Percentiles rank a stretch among this genome's conserved stretches.
Conservation (phyloP, 495 filamentous ascomycete genomes). For the Podospora pseudocomata region DNA sequence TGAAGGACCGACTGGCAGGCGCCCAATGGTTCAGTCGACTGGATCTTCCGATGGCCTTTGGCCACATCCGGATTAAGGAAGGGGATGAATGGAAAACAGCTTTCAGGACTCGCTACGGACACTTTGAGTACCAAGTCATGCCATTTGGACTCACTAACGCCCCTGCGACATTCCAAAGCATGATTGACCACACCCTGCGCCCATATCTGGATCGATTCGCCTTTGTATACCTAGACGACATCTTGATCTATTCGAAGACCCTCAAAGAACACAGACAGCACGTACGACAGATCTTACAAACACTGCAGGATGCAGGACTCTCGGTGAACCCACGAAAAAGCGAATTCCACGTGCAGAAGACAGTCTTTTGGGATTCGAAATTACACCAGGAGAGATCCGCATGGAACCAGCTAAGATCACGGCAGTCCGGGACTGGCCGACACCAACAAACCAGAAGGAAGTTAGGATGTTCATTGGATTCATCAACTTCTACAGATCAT, state of each 20-base stretch:
- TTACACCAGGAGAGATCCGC: background rate
- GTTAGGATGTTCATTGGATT: background rate
- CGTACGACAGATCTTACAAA: background rate
- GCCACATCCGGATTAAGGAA: conserved; percentile 25
- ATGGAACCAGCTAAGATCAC: background rate
- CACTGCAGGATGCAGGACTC: background rate
- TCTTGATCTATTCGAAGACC: conserved; percentile 7
- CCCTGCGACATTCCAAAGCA: conserved; percentile 27
- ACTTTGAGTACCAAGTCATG: conserved; percentile 34
- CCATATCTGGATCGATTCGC: conserved; percentile 27
- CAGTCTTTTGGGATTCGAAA: background rate
- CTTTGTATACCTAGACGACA: conserved; percentile 9
- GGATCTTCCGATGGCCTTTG: conserved; percentile 27
- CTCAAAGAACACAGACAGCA: conserved; percentile 1
- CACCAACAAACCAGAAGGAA: background rate
- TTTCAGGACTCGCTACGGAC: conserved; percentile 29
- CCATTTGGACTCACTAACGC: conserved; percentile 33
- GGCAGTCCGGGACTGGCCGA: background rate
- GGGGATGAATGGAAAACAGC: conserved; percentile 31
- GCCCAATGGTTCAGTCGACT: conserved; percentile 45
- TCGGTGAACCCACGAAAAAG: background rate
- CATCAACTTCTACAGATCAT: background rate
- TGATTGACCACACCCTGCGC: conserved; percentile 31
- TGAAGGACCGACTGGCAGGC: conserved; percentile 28
- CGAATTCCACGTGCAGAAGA: background rate